Conservation (phyloP, 78 protist species). For the Dictyostelium brefeldianum region DNA sequence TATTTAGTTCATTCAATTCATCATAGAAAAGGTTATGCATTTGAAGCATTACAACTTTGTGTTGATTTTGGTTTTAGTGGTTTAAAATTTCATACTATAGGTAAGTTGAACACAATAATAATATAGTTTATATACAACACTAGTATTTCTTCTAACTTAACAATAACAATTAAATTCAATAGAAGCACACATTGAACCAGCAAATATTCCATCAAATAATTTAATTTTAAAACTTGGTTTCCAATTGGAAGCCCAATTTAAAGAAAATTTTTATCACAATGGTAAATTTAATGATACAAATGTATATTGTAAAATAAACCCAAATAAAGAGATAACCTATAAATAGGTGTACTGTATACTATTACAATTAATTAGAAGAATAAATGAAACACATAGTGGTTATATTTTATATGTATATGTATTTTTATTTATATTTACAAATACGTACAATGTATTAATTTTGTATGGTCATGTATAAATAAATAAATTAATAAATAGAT, state of each 20-base stretch:
- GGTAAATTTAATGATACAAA: neutral
- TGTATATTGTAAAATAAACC: slow-evolving; percentile 28
- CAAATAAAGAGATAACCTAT: neutral
- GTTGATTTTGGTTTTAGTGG: slow-evolving; percentile 29
- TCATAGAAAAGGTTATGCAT: slow-evolving; percentile 34
- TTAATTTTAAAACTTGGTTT: neutral
- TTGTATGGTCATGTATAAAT: too few relatives aligned
- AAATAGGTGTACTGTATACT: too few relatives aligned
- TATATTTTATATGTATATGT: too few relatives aligned
- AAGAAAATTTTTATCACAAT: neutral
- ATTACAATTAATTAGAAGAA: too few relatives aligned
- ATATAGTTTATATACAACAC: too few relatives aligned
- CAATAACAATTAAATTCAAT: too few relatives aligned
- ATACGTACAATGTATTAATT: too few relatives aligned
- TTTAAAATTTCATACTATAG: slow-evolving; percentile 17
- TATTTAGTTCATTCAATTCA: neutral
- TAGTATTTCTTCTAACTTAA: too few relatives aligned
- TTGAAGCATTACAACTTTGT: neutral
- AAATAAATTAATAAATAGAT: too few relatives aligned
- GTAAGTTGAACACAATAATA: too few relatives aligned
- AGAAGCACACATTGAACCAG: slow-evolving; percentile 31
- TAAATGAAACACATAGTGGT: too few relatives aligned
- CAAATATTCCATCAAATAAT: neutral
- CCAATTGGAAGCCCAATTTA: slow-evolving; percentile 13
- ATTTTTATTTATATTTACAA: too few relatives aligned